Evolutionary conservation across 2,329 filamentous ascomycete genomes (phyloP), one percentile per base, ranked within the genome.

Genomic region (Fonsecaea nubica): DNA sequence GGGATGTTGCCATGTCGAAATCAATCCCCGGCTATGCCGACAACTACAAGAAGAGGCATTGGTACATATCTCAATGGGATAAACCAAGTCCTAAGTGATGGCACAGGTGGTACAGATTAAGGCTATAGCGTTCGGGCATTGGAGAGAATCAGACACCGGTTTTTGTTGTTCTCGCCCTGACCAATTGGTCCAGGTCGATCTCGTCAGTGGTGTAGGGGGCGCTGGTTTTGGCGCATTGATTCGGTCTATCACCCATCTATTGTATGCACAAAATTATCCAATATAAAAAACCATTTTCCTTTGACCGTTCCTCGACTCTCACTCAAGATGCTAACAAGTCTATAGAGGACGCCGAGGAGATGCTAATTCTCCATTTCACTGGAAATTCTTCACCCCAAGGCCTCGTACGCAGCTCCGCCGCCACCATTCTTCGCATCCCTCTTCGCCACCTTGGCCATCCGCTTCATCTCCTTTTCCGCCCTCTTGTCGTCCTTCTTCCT

Each of bases 401-500:
- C 21, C 35, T 58, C 55, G 15, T 45, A 36, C 18, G n/a, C 38
- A 12, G 35, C n/a, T 4, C 56, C 59, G 9, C 56, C 59, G 9
- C 57, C 35, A 32, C 30, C 38, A 35, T 30, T 13, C 36, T 4
- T 60, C 10, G 2, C 45, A 25, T 30, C 45, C 21, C 18, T 42
- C 40, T n/a, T n/a, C 13, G 40, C 40, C 40, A n/a, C n/a, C 40
- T 50, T 50, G 45, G 21, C 18, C 33, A 36, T 50, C 48, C 50
- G 36, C 54, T 65, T 62, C 57, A 36, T 60, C 45, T 40, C 53
- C 62, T 71, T 72, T 56, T 70, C 73, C 48, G 72, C 73, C 57
- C 74, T 67, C 61, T 73, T 74, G 45, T 72, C 73, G 45, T 75
- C 72, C 63, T 74, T 73, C 65, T 72, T 72, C 54, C 67, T 66